These are phyloP conservation scores for Leccinum subtestaceum DNA, from an alignment of 768 basidiomycete genomes.

Conservation along the genomic window DNA sequence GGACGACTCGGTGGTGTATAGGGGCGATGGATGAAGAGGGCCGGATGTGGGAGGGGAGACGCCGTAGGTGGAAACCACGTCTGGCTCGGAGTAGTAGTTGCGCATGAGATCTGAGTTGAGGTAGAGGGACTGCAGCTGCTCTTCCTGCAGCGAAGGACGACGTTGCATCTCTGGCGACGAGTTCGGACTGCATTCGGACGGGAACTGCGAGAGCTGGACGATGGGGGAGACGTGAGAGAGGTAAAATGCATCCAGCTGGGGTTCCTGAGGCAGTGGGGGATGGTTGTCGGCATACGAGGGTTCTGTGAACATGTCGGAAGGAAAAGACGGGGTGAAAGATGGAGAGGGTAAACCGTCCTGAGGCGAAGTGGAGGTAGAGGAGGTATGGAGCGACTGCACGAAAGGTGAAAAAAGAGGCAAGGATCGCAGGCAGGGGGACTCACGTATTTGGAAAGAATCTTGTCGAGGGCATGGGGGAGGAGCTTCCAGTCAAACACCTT, in stretches of 20 bases:
- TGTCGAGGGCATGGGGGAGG: slow-evolving; percentile 70
- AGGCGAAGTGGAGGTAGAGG: slow-evolving; percentile 30
- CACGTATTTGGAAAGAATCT: slow-evolving; percentile 84
- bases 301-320: neutral
- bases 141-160: slow-evolving; percentile 22
- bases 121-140: slow-evolving; percentile 21
- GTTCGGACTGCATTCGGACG: slow-evolving; percentile 15
- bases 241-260: slow-evolving; percentile 19
- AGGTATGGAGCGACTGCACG: slow-evolving; percentile 46
- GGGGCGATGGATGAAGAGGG: slow-evolving; percentile 11
- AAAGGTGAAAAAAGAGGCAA: slow-evolving; percentile 2
- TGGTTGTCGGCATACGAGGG: slow-evolving; percentile 9
- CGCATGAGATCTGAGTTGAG: slow-evolving; percentile 23
- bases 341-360: slow-evolving; percentile 27
- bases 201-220: slow-evolving; percentile 18
- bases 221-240: slow-evolving; percentile 20
- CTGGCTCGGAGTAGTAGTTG: slow-evolving; percentile 20
- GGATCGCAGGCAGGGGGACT: slow-evolving; percentile 27
- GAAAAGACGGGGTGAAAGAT: slow-evolving; percentile 30
- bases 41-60: neutral
- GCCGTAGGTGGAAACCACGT: slow-evolving; percentile 10
- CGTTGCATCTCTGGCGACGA: slow-evolving; percentile 11
- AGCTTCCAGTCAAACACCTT: slow-evolving; percentile 80
- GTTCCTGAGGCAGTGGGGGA: slow-evolving; percentile 10
- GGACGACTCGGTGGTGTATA: slow-evolving; percentile 21